A percentile compares a stretch with the other conserved stretches of the same genome.
phyloP scores from a whole-genome alignment of 805 yeast species.

The Candida incommunis region DNA sequence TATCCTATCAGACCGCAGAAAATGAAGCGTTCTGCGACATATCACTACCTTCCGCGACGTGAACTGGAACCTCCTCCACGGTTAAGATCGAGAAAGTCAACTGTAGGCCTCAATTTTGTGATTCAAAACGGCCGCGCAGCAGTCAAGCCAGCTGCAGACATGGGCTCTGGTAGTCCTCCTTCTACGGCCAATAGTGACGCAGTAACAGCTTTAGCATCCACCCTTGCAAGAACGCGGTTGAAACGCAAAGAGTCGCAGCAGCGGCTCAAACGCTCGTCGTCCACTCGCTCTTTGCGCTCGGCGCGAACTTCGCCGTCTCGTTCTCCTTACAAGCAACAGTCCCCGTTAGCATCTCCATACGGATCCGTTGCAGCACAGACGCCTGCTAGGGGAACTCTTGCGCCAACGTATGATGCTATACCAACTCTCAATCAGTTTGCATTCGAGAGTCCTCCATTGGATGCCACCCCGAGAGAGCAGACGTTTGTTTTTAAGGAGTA shows the following conservation, averaged over 20 bases:
- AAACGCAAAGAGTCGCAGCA: background rate
- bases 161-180: too few species aligned
- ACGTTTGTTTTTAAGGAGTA: background rate
- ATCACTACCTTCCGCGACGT: background rate
- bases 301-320: background rate
- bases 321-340: background rate
- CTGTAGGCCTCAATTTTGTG: background rate
- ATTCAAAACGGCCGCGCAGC: background rate
- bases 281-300: background rate
- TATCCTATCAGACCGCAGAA: background rate
- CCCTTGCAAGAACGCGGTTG: background rate
- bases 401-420: too few species aligned
- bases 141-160: background rate
- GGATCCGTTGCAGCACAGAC: too few species aligned
- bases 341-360: too few species aligned
- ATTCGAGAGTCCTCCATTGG: too few species aligned
- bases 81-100: too few species aligned
- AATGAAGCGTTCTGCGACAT: background rate
- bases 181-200: background rate
- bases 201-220: background rate
- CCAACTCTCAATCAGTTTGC: too few species aligned
- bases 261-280: background rate
- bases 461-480: too few species aligned
- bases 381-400: too few species aligned
- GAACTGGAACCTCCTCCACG: background rate